A percentile compares a stretch with the other conserved stretches of the same genome.
Conservation (phyloP, 495 filamentous ascomycete species). For the Podospora bellae-mahoneyi region DNA sequence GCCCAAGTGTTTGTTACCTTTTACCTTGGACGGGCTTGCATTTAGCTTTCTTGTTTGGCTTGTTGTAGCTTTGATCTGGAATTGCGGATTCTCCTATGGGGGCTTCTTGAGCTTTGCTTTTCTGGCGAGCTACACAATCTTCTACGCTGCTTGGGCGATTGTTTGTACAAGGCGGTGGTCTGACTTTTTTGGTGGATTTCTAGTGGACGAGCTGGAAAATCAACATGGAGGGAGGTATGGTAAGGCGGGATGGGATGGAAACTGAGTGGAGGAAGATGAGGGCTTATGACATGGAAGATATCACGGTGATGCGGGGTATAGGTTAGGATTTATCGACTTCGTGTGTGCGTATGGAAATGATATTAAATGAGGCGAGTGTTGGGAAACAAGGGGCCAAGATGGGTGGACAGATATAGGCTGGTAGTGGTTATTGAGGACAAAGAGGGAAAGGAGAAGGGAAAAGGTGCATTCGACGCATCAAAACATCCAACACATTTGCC, state of each 20-base stretch:
- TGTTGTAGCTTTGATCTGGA: not conserved
- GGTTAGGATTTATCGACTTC: not conserved
- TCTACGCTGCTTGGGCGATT: not conserved
- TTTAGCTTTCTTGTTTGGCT: not conserved
- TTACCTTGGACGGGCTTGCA: not conserved
- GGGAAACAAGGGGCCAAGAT: not conserved
- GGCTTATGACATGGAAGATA: not conserved
- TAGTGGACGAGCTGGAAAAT: not conserved
- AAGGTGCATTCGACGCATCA: not conserved
- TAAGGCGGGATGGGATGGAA: not conserved
- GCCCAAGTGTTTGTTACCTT: not conserved
- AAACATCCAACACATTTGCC: not conserved
- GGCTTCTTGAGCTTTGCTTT: not conserved
- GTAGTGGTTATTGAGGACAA: not conserved
- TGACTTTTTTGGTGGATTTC: not conserved
- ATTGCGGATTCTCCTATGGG: not conserved
- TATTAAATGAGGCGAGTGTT: not conserved
- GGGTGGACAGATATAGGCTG: not conserved
- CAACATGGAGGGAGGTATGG: not conserved
- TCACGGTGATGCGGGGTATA: not conserved
- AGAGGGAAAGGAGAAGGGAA: not conserved
- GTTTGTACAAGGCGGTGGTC: not conserved
- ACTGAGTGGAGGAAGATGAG: not conserved
- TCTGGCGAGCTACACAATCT: not conserved
- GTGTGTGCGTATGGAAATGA: not conserved